These are phyloP conservation scores for Apiospora aurea DNA, from an alignment of 2,329 filamentous ascomycete species.

Conservation along the genomic window DNA sequence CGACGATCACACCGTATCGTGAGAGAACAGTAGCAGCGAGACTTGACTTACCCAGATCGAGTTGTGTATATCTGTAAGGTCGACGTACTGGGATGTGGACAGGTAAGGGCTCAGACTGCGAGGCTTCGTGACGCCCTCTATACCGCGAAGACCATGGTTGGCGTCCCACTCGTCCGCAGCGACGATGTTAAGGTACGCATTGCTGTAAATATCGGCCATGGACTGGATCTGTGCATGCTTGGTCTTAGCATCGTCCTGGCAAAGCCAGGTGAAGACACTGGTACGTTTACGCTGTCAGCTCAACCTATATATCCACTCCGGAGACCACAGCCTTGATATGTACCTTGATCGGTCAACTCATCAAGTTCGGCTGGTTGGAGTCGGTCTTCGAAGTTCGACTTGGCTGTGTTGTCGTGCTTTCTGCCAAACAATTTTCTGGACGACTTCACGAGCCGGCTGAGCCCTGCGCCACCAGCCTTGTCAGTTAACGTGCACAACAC, in stretches of 20 bases:
- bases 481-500: not conserved
- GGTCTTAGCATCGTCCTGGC: slow-evolving; percentile 30
- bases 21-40: not conserved
- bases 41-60: not conserved
- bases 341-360: not conserved
- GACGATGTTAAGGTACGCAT: slow-evolving; percentile 47
- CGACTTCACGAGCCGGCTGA: not conserved
- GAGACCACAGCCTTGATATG: not conserved
- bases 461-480: not conserved
- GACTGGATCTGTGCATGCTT: slow-evolving; percentile 41
- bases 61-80: not conserved
- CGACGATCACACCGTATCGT: too few relatives aligned
- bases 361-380: not conserved
- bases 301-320: not conserved
- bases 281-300: not conserved
- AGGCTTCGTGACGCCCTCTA: not conserved
- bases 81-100: not conserved
- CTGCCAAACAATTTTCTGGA: not conserved
- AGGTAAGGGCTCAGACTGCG: not conserved
- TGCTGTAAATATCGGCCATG: slow-evolving; percentile 49
- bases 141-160: not conserved
- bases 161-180: slow-evolving; percentile 36
- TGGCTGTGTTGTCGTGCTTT: not conserved
- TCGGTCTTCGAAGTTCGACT: not conserved
- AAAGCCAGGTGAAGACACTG: not conserved